A percentile compares a stretch with the other conserved stretches of the same genome.
Conservation (phyloP, 306 rosid species). For the Delonix regia region DNA sequence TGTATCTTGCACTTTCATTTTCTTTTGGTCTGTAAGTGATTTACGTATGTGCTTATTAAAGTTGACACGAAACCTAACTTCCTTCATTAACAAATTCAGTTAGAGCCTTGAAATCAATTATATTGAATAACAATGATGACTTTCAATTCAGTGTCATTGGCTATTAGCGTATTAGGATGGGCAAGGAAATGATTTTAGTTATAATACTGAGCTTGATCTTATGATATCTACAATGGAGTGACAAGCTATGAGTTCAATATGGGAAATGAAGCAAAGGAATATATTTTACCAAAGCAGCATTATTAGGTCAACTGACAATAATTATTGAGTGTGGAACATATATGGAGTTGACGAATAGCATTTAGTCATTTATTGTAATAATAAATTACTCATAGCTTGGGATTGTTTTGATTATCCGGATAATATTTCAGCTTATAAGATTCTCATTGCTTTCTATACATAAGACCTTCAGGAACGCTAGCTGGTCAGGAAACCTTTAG, state of each 20-base stretch:
- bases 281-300: neutral
- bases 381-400: neutral
- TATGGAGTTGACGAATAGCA: neutral
- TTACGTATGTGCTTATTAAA: neutral
- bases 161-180: neutral
- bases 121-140: neutral
- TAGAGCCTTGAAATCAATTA: neutral
- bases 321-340: neutral
- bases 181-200: conserved; percentile 20
- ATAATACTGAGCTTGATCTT: conserved; percentile 27
- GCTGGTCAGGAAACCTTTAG: neutral
- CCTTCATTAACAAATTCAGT: neutral
- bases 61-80: neutral
- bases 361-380: neutral
- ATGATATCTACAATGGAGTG: conserved; percentile 11
- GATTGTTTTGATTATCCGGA: conserved; percentile 3
- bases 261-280: neutral
- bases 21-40: neutral
- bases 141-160: neutral
- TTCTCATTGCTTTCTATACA: conserved; percentile 8
- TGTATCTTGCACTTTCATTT: neutral
- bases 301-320: neutral
- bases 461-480: neutral
- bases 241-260: conserved; percentile 8
- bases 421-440: conserved; percentile 7